These are phyloP conservation scores for Linum usitatissimum DNA, from an alignment of 345 rosid genomes.

Conservation along the genomic window DNA sequence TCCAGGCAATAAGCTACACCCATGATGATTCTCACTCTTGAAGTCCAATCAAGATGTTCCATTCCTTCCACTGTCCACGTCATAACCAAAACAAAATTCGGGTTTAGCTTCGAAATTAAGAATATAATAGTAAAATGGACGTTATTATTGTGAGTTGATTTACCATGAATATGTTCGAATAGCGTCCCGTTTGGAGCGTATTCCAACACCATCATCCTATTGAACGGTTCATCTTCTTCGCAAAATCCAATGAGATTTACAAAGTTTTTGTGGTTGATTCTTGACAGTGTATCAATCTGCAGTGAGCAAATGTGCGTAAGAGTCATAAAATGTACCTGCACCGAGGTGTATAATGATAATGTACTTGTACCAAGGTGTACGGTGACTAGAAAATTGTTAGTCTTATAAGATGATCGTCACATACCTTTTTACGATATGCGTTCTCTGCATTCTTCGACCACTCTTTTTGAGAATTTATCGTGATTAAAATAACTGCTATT, in stretches of 20 bases:
- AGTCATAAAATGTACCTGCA: background rate
- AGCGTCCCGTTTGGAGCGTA: constrained; percentile 88
- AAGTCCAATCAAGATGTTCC: constrained; percentile 88
- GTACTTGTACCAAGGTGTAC: too few relatives aligned
- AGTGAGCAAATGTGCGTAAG: background rate
- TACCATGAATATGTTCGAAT: constrained; percentile 86
- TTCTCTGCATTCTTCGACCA: constrained; percentile 63
- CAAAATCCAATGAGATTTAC: constrained; percentile 79
- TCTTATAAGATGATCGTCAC: too few relatives aligned
- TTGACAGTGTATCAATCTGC: constrained; percentile 67
- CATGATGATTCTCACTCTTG: constrained; percentile 82
- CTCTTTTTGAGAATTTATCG: constrained; percentile 35
- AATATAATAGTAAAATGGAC: background rate
- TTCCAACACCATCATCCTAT: constrained; percentile 97
- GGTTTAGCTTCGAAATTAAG: constrained; percentile 13
- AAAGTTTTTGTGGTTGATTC: constrained; percentile 86
- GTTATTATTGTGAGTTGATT: constrained; percentile 7
- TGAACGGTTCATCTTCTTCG: constrained; percentile 83
- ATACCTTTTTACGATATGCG: constrained; percentile 66
- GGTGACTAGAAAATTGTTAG: too few relatives aligned
- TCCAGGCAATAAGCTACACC: constrained; percentile 86
- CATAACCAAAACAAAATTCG: background rate
- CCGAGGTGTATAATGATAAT: too few relatives aligned
- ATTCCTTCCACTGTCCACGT: constrained; percentile 51
- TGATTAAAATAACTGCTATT: constrained; percentile 67